Evolutionary conservation across 1,139 yeast genomes (phyloP), one percentile per base, ranked within the genome.

Genomic region (Wickerhamomyces sp.): DNA sequence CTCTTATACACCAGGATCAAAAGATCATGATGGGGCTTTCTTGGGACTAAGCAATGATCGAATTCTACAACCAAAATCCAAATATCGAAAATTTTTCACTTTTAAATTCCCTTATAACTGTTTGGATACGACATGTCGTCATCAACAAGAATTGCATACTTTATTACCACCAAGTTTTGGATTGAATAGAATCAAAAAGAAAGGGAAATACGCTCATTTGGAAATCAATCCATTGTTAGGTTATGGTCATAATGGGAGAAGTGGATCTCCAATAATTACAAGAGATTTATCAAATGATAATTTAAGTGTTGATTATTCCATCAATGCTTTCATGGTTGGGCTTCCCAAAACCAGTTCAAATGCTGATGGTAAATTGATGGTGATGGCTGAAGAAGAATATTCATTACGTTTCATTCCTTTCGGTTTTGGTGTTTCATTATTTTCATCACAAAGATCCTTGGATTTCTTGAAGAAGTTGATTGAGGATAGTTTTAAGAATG

Each of bases 161-260:
- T 59, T 76, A 41, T 71, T 84, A 9, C 90, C 90, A 0, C 89
- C 90, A 11, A 73, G 85, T 27, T 66, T 79, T 61, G 90, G 90
- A 2, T 61, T 80, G 4, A 84, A 79, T 57, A 62, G 63, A 31
- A 68, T 75, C 26, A 56, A 54, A 34, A 54, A 56, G 71, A 45
- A 50, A 15, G 62, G 63, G 0, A 56, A 55, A 37, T 60, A 61
- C 41, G 72, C 54, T 61, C 43, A 54, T 2, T 58, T 66, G 27
- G 54, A 56, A 29, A 50, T 65, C 29, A 58, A 66, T 42, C 57
- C 59, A 2, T 46, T 58, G 1, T 54, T 69, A 9, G 73, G 75
- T 1, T 74, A 72, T 56, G 78, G 76, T 7, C 67, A 68, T 34
- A 52, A 59, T 27, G 64, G 64, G 4, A 50, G 53, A 13, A 58